These are phyloP conservation scores for Firmiana major DNA, from an alignment of 345 rosid genomes.

Conservation along the genomic window DNA sequence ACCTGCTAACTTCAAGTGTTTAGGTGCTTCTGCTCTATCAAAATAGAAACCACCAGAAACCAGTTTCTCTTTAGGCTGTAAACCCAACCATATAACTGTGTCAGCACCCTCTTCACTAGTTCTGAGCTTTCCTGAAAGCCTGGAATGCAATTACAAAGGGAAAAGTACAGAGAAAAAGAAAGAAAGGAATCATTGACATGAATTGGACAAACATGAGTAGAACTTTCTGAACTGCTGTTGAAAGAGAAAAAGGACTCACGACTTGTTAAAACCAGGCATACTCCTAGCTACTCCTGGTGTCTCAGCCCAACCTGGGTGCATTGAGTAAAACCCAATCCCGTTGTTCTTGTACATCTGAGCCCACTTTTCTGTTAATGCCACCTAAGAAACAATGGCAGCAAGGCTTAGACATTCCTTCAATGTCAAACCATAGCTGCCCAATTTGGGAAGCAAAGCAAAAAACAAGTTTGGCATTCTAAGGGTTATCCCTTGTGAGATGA, in stretches of 20 bases:
- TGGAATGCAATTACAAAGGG: slow-evolving; percentile 18
- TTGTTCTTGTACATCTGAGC: slow-evolving; percentile 58
- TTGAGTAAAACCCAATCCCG: slow-evolving; percentile 78
- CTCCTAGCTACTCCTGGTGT: slow-evolving; percentile 82
- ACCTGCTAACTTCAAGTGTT: slow-evolving; percentile 66
- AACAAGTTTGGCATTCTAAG: neutral
- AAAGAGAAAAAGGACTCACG: slow-evolving; percentile 27
- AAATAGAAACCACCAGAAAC: slow-evolving; percentile 76
- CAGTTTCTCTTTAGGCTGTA: slow-evolving; percentile 76
- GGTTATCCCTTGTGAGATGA: neutral
- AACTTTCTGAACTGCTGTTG: neutral
- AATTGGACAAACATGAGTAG: neutral
- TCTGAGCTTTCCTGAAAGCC: slow-evolving; percentile 76
- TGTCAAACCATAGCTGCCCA: neutral
- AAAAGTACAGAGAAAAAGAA: neutral
- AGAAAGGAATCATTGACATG: neutral
- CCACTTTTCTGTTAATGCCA: slow-evolving; percentile 82
- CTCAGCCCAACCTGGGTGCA: slow-evolving; percentile 98
- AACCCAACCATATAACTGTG: slow-evolving; percentile 73
- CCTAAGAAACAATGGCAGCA: slow-evolving; percentile 34
- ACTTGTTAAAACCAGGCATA: slow-evolving; percentile 52
- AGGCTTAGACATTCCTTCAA: neutral
- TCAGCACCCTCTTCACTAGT: slow-evolving; percentile 89
- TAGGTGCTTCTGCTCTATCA: slow-evolving; percentile 76
- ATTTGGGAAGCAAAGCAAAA: neutral